Percentiles rank a stretch among this genome's conserved stretches.
Conservation (phyloP, 305 asterid species). For the Fraxinus angustifolia region DNA sequence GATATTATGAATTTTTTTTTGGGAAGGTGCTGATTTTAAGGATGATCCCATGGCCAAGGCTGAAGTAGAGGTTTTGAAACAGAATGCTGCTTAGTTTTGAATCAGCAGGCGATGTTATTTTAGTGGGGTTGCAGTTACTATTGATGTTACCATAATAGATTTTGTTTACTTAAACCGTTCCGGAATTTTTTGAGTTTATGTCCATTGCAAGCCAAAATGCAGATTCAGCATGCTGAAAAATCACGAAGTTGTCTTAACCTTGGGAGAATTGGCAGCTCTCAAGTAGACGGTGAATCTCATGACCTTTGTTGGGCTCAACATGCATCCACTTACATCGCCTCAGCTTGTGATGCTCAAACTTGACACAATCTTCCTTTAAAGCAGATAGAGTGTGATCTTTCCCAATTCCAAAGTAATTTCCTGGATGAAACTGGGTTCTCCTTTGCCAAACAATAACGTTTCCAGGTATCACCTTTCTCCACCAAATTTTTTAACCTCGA, state of each 20-base stretch:
- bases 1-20: too few relatives aligned
- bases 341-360: conserved; percentile 65
- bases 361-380: conserved; percentile 66
- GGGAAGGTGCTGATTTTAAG: neutral
- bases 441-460: conserved; percentile 84
- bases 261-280: neutral
- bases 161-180: neutral
- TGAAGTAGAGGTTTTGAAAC: neutral
- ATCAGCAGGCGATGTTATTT: neutral
- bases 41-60: neutral
- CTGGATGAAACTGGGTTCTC: conserved; percentile 90
- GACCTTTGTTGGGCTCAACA: conserved; percentile 77
- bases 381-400: conserved; percentile 40
- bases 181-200: neutral
- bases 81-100: neutral
- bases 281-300: conserved; percentile 61
- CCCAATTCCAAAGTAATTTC: conserved; percentile 58
- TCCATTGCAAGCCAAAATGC: neutral
- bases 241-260: neutral
- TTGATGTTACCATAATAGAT: neutral
- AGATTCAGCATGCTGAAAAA: neutral
- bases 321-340: conserved; percentile 84
- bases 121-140: neutral
- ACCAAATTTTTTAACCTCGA: neutral
- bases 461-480: conserved; percentile 72